Conservation (phyloP, 495 filamentous ascomycete genomes). For the Annulohypoxylon bovei region DNA sequence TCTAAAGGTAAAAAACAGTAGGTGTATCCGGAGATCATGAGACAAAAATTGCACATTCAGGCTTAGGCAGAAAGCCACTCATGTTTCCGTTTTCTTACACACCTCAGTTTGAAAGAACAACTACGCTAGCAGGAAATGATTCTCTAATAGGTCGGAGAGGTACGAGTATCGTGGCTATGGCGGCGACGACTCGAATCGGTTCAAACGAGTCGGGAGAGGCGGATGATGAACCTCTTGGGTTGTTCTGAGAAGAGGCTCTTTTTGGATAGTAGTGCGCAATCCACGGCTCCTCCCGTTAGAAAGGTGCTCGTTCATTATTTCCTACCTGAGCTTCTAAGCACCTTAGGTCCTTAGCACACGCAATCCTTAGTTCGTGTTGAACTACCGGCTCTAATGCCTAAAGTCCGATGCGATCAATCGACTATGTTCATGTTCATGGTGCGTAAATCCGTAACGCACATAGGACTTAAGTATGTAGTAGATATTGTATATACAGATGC, state of each 20-base stretch:
- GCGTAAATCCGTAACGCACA: no score
- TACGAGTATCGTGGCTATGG: conserved; percentile 2
- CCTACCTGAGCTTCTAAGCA: not conserved
- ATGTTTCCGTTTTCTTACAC: conserved; percentile 5
- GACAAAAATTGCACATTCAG: not conserved
- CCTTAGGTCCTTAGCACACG: not conserved
- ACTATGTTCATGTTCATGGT: not conserved
- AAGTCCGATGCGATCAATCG: conserved; percentile 6
- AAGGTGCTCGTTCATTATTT: not conserved
- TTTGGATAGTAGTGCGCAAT: conserved; percentile 2
- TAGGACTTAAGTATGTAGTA: no score
- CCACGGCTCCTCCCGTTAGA: conserved; percentile 13
- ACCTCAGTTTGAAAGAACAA: not conserved
- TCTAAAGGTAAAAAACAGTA: not conserved
- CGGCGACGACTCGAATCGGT: conserved; percentile 3
- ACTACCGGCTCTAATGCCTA: not conserved
- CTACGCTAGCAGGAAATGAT: not conserved
- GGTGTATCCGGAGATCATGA: conserved; percentile 1
- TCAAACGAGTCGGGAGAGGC: conserved; percentile 1
- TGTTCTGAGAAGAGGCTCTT: not conserved
- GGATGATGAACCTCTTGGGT: not conserved
- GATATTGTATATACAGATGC: no score
- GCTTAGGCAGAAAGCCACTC: conserved; percentile 10
- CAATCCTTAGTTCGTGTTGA: not conserved
- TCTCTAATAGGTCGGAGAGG: not conserved